Base-by-base conservation (phyloP, 306 rosid species). In the Castanopsis chinensis region DNA sequence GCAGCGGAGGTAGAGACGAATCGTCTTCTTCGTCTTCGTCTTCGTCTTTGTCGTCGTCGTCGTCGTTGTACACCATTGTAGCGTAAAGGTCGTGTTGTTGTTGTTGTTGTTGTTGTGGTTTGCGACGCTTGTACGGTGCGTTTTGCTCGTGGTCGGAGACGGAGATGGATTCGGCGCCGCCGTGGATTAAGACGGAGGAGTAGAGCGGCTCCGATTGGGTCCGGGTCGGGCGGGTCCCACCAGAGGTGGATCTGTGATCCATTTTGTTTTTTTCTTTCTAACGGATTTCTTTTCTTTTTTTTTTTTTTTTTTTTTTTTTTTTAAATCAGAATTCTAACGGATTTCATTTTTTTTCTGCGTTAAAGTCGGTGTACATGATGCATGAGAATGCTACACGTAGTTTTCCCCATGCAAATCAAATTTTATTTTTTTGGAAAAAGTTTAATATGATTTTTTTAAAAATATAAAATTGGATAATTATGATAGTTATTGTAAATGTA, bases 1-100 rank as follows among this genome's bases (percentile, higher is more conserved):
- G 93, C 55, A 95, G 97, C 20, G 98, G 93, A 79, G 99, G 99
- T 15, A 95, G 97, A 51, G 92, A 87, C 20, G 97, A 81, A 35
- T 95, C 90, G 28, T 93, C 98, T 0, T 86, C 91, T 1, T 85
- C 91, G 0, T 78, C 93, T 4, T 81, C 94, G 3, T 5, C 41
- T 33, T 41, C 45, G 11, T 7, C 2, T 2, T 37, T 3, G 3
- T 37, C 94, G 6, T 80, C 84, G 72, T 82, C 92, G 75, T 81
- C 85, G 78, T 83, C 91, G 85, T 89, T 91, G 86, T 77, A 95
- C 33, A 91, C 85, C 94, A 93, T 90, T 13, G 97, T 93, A 20
- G 89, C 94, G 86, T 85, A 95, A 0, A 77, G 88, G 90, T 92
- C 97, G 0, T 84, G 84, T 54, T 84, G 86, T 28, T 67, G 33